A percentile compares a stretch with the other conserved stretches of the same genome.
Evolutionary conservation across 495 filamentous ascomycete species (phyloP).

Genomic region (Podospora pseudocomata): DNA sequence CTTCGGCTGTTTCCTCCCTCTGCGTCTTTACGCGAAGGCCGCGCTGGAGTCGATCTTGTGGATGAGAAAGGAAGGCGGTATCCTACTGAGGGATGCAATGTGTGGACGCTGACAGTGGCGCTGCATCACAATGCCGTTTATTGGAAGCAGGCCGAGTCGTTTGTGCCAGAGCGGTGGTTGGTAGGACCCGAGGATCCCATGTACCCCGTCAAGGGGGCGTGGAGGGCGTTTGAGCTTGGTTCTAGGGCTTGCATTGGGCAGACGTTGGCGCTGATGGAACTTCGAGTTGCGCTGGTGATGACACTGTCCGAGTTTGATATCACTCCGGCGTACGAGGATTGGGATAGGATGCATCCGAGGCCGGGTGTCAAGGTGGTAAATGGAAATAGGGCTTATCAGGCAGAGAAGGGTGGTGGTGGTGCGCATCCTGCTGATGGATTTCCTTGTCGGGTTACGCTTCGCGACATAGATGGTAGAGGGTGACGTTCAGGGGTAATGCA

Average conservation of each 20-base stretch:
- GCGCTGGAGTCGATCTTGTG: background rate
- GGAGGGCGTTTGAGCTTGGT: constrained; percentile 43
- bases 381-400: constrained; percentile 12
- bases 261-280: background rate
- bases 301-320: constrained; percentile 3
- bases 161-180: background rate
- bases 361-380: background rate
- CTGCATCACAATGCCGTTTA: background rate
- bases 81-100: background rate
- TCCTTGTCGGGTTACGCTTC: constrained; percentile 8
- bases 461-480: too few species aligned
- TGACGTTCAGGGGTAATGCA: too few species aligned
- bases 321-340: constrained; percentile 11
- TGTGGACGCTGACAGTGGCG: background rate
- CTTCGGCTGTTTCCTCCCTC: background rate
- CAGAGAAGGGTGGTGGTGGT: background rate
- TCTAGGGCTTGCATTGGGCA: constrained; percentile 42
- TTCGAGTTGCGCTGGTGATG: background rate
- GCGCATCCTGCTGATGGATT: constrained; percentile 14
- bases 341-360: background rate
- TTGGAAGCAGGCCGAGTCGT: background rate
- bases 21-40: background rate
- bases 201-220: constrained; percentile 18
- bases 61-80: background rate
- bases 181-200: background rate